phyloP scores from a whole-genome alignment of 129 eudicot genomes.

The Lonicera japonica region DNA sequence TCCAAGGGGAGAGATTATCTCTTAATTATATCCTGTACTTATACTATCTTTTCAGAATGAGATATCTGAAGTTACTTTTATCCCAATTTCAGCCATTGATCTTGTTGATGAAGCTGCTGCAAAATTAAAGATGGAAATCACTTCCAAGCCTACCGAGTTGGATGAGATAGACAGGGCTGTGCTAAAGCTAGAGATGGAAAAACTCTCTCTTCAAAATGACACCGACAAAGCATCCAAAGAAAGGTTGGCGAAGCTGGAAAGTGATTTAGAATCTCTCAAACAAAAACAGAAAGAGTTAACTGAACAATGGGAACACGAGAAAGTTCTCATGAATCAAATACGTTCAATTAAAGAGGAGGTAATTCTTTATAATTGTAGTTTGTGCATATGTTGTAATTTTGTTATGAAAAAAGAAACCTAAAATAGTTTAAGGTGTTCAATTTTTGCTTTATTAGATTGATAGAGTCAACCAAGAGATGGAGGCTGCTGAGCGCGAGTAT shows the following conservation, averaged over 20 bases:
- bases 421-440: neutral
- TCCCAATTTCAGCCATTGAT: constrained; percentile 66
- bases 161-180: constrained; percentile 93
- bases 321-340: constrained; percentile 61
- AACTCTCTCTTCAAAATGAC: constrained; percentile 73
- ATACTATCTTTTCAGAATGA: too few species aligned
- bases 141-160: constrained; percentile 89
- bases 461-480: constrained; percentile 93
- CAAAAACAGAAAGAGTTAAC: constrained; percentile 64
- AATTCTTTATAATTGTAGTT: constrained; percentile 8
- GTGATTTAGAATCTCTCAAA: constrained; percentile 62
- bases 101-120: constrained; percentile 98
- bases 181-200: constrained; percentile 93
- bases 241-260: constrained; percentile 66
- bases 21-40: too few species aligned
- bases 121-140: constrained; percentile 88
- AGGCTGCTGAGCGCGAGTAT: constrained; percentile 94
- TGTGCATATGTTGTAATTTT: too few species aligned
- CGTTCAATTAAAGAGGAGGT: constrained; percentile 92
- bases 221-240: constrained; percentile 86
- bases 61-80: neutral
- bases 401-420: neutral
- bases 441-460: constrained; percentile 53
- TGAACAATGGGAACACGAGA: constrained; percentile 90
- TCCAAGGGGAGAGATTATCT: too few species aligned